Evolutionary conservation across 257 asterid species (phyloP).

Genomic region (Orobanche coerulescens): DNA sequence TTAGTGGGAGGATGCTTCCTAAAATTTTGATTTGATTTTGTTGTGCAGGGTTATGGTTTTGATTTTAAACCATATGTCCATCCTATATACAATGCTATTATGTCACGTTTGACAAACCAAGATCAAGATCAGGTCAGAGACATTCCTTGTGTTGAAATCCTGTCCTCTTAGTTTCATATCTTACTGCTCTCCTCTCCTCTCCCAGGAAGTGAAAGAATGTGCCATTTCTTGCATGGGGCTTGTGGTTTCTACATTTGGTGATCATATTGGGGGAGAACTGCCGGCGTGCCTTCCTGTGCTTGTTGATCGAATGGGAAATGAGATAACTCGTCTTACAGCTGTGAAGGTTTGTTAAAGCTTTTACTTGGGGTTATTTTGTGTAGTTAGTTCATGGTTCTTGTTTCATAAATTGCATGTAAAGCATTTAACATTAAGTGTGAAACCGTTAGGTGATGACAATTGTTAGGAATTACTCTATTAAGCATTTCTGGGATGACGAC

Average conservation of each 20-base stretch:
- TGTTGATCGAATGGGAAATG: constrained; percentile 99
- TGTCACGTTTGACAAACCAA: constrained; percentile 96
- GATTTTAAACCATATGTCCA: constrained; percentile 88
- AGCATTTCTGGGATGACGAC: neutral
- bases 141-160: constrained; percentile 11
- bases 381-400: constrained; percentile 17
- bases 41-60: constrained; percentile 53
- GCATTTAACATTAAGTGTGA: neutral
- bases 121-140: constrained; percentile 94
- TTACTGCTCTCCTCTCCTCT: constrained; percentile 21
- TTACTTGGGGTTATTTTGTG: constrained; percentile 8
- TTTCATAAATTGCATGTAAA: neutral
- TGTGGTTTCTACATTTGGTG: constrained; percentile 92
- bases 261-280: constrained; percentile 68
- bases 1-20: constrained; percentile 2
- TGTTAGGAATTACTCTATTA: neutral
- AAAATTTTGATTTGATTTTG: constrained; percentile 21
- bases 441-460: constrained; percentile 7
- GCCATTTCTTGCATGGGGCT: constrained; percentile 99
- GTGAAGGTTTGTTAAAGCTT: constrained; percentile 64
- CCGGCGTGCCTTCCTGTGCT: constrained; percentile 95
- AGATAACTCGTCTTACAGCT: constrained; percentile 95
- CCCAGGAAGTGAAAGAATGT: constrained; percentile 98
- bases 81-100: constrained; percentile 82
- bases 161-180: constrained; percentile 18